These are phyloP conservation scores for Rutstroemia sp. DNA, from an alignment of 2,329 filamentous ascomycete genomes.

Conservation along the genomic window DNA sequence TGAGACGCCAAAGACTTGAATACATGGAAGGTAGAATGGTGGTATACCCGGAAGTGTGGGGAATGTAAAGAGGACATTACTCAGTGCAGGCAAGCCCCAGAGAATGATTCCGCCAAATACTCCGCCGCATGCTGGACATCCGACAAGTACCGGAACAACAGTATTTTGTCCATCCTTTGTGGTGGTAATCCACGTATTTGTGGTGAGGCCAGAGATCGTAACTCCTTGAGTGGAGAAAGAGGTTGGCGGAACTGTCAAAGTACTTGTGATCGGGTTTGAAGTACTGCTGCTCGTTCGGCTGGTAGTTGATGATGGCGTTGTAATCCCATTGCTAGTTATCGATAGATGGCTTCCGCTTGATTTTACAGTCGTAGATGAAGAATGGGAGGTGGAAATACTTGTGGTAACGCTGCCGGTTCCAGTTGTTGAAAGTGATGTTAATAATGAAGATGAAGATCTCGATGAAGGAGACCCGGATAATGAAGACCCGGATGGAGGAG, in stretches of 20 bases:
- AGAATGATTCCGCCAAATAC: neutral
- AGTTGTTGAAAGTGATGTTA: neutral
- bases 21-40: neutral
- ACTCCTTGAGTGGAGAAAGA: neutral
- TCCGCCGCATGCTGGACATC: neutral
- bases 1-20: neutral
- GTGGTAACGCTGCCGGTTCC: neutral
- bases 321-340: neutral
- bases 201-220: neutral
- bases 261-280: neutral
- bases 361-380: neutral
- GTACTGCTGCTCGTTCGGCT: neutral
- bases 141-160: neutral
- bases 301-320: neutral
- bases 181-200: neutral
- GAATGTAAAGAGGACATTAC: neutral
- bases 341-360: neutral
- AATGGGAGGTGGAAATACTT: neutral
- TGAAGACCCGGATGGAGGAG: too few relatives aligned
- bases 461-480: too few relatives aligned
- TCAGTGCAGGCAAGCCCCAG: neutral
- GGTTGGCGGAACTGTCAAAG: neutral
- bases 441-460: neutral
- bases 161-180: neutral
- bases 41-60: neutral